A percentile compares a stretch with the other conserved stretches of the same genome.
These are phyloP conservation scores for Paramecium primaurelia DNA, from an alignment of 73 alveolate species.

Conservation along the genomic window DNA sequence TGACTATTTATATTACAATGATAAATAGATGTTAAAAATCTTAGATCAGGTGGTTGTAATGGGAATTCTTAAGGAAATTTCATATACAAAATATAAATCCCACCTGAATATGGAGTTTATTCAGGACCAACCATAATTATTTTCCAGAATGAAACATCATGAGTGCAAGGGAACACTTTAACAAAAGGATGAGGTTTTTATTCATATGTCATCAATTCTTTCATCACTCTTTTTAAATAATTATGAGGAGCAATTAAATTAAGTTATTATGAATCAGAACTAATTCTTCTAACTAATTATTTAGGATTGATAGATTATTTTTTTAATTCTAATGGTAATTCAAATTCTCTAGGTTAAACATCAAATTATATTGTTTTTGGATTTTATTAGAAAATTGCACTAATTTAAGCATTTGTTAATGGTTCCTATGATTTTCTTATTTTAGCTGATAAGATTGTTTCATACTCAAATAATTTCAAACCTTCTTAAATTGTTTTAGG, in stretches of 20 bases:
- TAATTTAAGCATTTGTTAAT: background rate
- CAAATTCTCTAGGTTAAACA: conserved; percentile 39
- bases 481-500: conserved; percentile 60
- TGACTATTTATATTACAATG: conserved; percentile 63
- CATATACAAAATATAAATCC: conserved; percentile 54
- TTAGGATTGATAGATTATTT: conserved; percentile 1
- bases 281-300: background rate
- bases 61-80: conserved; percentile 68
- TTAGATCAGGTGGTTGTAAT: conserved; percentile 62
- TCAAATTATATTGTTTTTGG: conserved; percentile 11
- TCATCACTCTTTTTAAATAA: conserved; percentile 43
- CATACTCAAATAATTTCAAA: conserved; percentile 59
- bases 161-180: conserved; percentile 53
- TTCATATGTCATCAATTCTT: conserved; percentile 36
- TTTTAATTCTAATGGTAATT: conserved; percentile 2
- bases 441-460: conserved; percentile 60
- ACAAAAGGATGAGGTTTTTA: conserved; percentile 52
- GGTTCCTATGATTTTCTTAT: background rate
- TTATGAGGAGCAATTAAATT: background rate
- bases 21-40: conserved; percentile 64
- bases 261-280: background rate
- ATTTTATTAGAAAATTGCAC: background rate
- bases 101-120: conserved; percentile 67
- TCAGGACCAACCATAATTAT: conserved; percentile 65
- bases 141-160: conserved; percentile 61